These are phyloP conservation scores for Oenanthe sinensis DNA, from an alignment of 129 eudicot genomes.

Conservation along the genomic window DNA sequence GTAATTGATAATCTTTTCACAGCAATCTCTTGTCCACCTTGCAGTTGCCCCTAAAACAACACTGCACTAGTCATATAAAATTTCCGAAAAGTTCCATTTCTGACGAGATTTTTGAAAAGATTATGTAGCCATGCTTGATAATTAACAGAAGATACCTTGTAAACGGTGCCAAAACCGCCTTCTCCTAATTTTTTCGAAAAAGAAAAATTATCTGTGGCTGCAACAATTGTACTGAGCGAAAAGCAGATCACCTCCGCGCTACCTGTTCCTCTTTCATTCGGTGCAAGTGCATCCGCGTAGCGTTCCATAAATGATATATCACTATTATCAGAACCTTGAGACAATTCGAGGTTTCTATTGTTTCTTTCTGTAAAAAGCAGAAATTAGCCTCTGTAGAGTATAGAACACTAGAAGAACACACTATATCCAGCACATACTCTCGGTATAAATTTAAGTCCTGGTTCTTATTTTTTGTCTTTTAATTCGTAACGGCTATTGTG, in stretches of 20 bases:
- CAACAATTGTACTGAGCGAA: neutral
- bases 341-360: neutral
- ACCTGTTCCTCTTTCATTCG: neutral
- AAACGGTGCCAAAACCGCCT: constrained; percentile 9
- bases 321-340: neutral
- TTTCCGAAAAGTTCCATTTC: too few species aligned
- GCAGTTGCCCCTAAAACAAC: neutral
- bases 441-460: too few species aligned
- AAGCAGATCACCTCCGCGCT: neutral
- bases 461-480: too few species aligned
- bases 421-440: too few species aligned
- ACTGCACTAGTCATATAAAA: neutral
- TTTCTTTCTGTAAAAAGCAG: neutral
- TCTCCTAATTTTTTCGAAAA: neutral
- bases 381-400: too few species aligned
- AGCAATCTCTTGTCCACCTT: neutral
- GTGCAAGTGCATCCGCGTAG: neutral
- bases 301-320: neutral
- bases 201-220: constrained; percentile 6
- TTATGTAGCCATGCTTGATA: neutral
- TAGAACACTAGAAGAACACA: too few species aligned
- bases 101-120: too few species aligned
- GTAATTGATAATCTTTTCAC: neutral
- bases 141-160: neutral
- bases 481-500: too few species aligned